Evolutionary conservation across 768 basidiomycete genomes (phyloP), one percentile per base, ranked within the genome.

Genomic region (Lanmaoa pseudosensibilis): DNA sequence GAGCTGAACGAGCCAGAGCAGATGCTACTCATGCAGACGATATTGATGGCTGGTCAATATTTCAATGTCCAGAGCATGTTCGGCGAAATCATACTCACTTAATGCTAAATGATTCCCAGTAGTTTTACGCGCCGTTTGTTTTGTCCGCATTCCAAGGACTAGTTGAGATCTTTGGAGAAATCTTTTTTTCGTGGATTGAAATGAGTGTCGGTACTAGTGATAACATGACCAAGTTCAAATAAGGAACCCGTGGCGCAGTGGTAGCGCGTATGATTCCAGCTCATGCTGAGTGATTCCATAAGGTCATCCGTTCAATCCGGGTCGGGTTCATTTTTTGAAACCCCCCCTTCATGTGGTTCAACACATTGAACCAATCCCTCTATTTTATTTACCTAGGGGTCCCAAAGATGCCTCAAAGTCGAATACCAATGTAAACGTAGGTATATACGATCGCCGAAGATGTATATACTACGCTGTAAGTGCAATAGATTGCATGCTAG

Each of bases 261-360:
- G 71, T 72, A 72, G 72, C 70, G 71, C 71, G 69, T 74, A 65
- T 70, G 73, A 74, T 74, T 74, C 73, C 73, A 74, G 72, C 55
- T 57, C 37, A 0, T 1, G 4, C 18, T n/a, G 61, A 45, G 57
- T 43, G 37, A 52, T 9, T 75, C 75, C 74, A 72, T 69, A 76
- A 75, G 74, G 75, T 77, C 75, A 75, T 75, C 75, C 74, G 74
- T 76, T 77, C 75, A 73, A 75, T 69, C 70, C 75, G 74, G 74
- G 75, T 75, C 64, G 73, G 74, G 75, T 71, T 75, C 72, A 75
- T 4, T 7, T 57, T 71, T 71, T 39, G n/a, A 12, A 13, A 2
- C 15, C 11, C 21, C 18, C 10, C 5, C 27, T 5, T 7, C 27
- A 9, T 30, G 7, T 8, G 25, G n/a, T 27, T 2, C 4, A 30